Evolutionary conservation across 441 rosid genomes (phyloP), one percentile per base, ranked within the genome.

Genomic region (Gossypium lobatum): DNA sequence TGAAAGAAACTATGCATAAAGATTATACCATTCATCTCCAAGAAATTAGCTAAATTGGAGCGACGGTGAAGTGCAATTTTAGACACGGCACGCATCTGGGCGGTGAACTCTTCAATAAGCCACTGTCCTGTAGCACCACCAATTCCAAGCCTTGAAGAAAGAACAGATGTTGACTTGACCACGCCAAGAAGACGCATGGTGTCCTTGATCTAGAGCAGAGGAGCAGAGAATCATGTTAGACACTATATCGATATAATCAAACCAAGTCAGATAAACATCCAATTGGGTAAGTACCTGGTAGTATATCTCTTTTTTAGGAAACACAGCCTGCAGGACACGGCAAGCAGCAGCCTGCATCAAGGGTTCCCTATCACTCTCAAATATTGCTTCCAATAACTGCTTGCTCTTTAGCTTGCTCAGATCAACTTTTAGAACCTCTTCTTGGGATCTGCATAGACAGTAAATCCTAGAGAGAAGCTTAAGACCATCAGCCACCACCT

Each of bases 81-180:
- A 74, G 99, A 95, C 63, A 97, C 96, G n/a, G 97, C 97, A 75
- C 91, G 94, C 98, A 97, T 95, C 85, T 93, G 99, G 76, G 93
- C 89, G 69, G 88, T 95, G 80, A 97, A 95, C 83, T 97, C 99
- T 82, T 91, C 99, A 78, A 97, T 88, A 78, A 93, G 87, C 93
- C 97, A 91, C 37, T 89, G 88, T 76, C 92, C 94, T 9, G 91
- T 80, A 55, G 83, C 74, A 67, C 91, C 90, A 74, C 97, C 97
- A 80, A 83, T 87, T 76, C 96, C 97, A 71, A 95, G 83, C 84
- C 91, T 91, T 68, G 98, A 88, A 57, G 92, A 89, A 73, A 97
- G 89, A 76, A 77, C 71, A 74, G 96, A 80, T 42, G 93, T 90
- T 58, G 93, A 91, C 85, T 89, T 97, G 79, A 90, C 97, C 75